Conservation (phyloP, 331 rosid species). For the Malus hybrid region DNA sequence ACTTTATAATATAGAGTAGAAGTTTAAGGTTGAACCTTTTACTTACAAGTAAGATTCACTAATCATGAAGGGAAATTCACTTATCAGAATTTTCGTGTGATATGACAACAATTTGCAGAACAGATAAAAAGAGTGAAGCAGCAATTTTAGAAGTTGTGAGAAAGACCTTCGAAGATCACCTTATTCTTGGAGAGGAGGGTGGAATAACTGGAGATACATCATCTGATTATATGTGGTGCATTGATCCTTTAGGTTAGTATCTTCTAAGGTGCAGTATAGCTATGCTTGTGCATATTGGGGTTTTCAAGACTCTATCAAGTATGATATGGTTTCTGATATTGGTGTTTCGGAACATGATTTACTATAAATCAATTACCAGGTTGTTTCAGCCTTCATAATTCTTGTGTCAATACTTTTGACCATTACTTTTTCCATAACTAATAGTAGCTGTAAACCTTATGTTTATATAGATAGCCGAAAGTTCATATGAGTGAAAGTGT, state of each 20-base stretch:
- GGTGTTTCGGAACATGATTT: neutral
- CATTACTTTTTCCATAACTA: neutral
- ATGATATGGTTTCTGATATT: neutral
- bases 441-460: neutral
- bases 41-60: neutral
- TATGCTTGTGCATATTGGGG: neutral
- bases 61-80: neutral
- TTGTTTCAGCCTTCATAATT: neutral
- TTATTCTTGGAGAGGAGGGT: conserved; percentile 97
- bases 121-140: conserved; percentile 92
- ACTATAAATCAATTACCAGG: neutral
- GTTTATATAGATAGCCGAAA: neutral
- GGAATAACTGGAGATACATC: conserved; percentile 82
- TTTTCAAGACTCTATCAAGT: neutral
- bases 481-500: neutral
- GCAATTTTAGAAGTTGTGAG: conserved; percentile 74
- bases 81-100: neutral
- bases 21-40: neutral
- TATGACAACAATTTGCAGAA: conserved; percentile 37
- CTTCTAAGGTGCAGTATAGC: neutral
- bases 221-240: conserved; percentile 97
- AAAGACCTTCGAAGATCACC: conserved; percentile 68
- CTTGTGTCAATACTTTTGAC: neutral
- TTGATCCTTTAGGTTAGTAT: conserved; percentile 87
- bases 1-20: neutral